Evolutionary conservation across 352 stramenopile species (phyloP).

Genomic region (Phytophthora syringae): DNA sequence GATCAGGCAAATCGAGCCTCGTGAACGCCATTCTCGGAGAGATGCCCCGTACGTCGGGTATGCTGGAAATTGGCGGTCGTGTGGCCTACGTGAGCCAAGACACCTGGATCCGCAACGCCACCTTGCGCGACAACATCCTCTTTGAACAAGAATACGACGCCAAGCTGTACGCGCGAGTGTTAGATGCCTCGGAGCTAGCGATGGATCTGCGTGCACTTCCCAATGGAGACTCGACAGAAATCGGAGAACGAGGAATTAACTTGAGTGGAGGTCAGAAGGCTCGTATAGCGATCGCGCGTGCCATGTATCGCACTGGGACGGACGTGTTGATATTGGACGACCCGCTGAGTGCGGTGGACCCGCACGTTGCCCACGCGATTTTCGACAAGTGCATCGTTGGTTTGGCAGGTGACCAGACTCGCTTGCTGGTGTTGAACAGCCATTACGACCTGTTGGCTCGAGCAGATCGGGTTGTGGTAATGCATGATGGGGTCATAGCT

Average conservation of each 20-base stretch:
- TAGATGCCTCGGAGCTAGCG: constrained; percentile 44
- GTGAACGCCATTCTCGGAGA: constrained; percentile 55
- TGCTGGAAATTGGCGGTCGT: constrained; percentile 30
- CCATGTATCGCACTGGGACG: constrained; percentile 85
- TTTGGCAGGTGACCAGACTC: constrained; percentile 64
- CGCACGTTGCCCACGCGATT: constrained; percentile 93
- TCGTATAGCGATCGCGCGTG: constrained; percentile 87
- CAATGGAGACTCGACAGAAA: constrained; percentile 56
- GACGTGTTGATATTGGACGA: constrained; percentile 96
- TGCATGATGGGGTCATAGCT: constrained; percentile 76
- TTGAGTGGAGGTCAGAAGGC: constrained; percentile 69
- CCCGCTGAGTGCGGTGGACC: too few species aligned
- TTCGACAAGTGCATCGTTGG: constrained; percentile 89
- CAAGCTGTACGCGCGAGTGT: constrained; percentile 39
- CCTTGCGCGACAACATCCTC: constrained; percentile 92
- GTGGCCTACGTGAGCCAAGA: constrained; percentile 89
- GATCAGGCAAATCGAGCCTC: constrained; percentile 58
- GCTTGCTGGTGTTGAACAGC: constrained; percentile 93
- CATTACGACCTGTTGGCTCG: constrained; percentile 88
- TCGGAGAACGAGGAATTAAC: constrained; percentile 66
- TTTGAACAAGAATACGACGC: constrained; percentile 57
- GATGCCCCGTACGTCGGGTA: constrained; percentile 37
- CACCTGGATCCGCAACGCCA: constrained; percentile 92
- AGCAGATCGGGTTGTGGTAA: constrained; percentile 58
- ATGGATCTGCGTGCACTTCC: constrained; percentile 53